A percentile compares a stretch with the other conserved stretches of the same genome.
These are phyloP conservation scores for Chaetomidium leptoderma DNA, from an alignment of 495 filamentous ascomycete genomes.

Conservation along the genomic window DNA sequence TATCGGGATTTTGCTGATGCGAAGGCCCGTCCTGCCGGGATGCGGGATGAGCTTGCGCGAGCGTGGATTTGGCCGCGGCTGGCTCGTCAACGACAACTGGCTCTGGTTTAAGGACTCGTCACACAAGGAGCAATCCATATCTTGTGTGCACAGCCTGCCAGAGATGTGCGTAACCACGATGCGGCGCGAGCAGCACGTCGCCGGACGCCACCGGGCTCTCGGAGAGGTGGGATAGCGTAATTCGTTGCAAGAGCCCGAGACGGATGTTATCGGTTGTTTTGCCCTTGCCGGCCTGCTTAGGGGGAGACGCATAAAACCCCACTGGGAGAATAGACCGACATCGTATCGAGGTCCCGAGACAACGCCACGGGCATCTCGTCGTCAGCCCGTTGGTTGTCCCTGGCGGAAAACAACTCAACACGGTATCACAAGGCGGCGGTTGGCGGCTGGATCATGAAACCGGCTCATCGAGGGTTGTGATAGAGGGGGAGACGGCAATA, in stretches of 20 bases:
- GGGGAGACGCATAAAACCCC: neutral
- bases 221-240: neutral
- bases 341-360: conserved; percentile 10
- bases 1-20: conserved; percentile 5
- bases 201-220: neutral
- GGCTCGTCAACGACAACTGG: neutral
- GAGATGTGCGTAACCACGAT: conserved; percentile 1
- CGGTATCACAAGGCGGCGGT: conserved; percentile 6
- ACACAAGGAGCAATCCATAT: conserved; percentile 2
- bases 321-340: neutral
- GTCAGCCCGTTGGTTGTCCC: neutral
- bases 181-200: conserved; percentile 1
- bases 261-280: neutral
- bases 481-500: conserved; percentile 1
- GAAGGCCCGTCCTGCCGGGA: neutral
- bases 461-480: neutral
- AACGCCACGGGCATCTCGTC: neutral
- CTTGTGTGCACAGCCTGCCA: neutral
- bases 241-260: neutral
- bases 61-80: neutral
- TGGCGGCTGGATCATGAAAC: conserved; percentile 9
- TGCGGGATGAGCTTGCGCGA: neutral
- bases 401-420: neutral
- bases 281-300: neutral
- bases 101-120: neutral